Base-by-base conservation (phyloP, 768 basidiomycete species). In the Fistulinella prunicolor region DNA sequence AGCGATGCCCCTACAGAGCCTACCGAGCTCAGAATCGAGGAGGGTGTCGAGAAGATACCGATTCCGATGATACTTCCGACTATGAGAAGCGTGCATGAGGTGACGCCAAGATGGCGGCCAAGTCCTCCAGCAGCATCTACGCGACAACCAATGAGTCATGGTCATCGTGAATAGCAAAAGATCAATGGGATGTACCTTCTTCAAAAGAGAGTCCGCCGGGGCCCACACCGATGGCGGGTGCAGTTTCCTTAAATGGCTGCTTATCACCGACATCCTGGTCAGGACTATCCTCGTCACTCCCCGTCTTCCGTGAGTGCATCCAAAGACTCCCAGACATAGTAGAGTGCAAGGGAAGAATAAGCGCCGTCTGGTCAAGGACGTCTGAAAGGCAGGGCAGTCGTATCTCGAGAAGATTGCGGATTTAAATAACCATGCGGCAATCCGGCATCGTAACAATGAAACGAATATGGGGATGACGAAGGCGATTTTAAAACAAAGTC, bases 31-130 rank as follows among this genome's bases (percentile, higher is more conserved):
- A 83, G 71, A 56, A 83, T 82, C 0, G 76, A 75, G 2, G 79
- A 79, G 0, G 80, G 81, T 0, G 80, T 81, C 0, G 79, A 78
- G 65, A 82, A 82, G 54, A 83, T 81, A 19, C 79, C 80, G 0
- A 79, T 80, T 0, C 81, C 80, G 50, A 82, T 80, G 49, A 82
- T 76, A 30, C 72, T 66, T 1, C 80, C 80, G 20, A 81, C 74
- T 14, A 80, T 79, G 21, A 79, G 63, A 54, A 81, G 70, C 1
- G 78, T 81, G 47, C 78, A 81, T 32, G 73, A 76, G 47, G 75
- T 71, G 6, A 80, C 71, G 12, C 79, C 79, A 1, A 81, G 65
- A 55, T 81, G 79, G 34, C 78, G 72, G 4, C 80, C 79, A 63
- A 80, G 76, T 9, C 80, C 80, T 17, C 79, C 80, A 12, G 76